Percentiles rank a stretch among this genome's conserved stretches.
Evolutionary conservation across 2,329 filamentous ascomycete species (phyloP).

Genomic region (Eutypa lata): DNA sequence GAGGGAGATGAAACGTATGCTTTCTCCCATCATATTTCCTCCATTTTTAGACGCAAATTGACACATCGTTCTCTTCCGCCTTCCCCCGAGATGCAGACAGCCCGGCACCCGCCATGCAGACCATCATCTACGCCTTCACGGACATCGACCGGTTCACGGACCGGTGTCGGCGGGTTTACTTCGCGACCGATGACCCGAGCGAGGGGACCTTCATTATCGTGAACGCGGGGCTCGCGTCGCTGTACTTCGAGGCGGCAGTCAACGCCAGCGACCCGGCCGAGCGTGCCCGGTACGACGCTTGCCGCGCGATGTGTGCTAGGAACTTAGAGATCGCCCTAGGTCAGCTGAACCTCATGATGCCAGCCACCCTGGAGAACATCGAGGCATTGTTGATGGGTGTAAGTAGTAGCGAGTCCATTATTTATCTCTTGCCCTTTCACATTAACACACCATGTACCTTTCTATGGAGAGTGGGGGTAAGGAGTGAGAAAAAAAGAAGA

Average conservation of each 20-base stretch:
- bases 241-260: constrained; percentile 30
- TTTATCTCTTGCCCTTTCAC: no score
- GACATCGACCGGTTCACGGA: constrained; percentile 48
- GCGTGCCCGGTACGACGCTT: constrained; percentile 23
- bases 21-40: not conserved
- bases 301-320: constrained; percentile 24
- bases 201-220: constrained; percentile 45
- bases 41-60: not conserved
- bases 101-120: constrained; percentile 45
- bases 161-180: constrained; percentile 48
- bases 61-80: not conserved
- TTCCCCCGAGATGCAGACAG: constrained; percentile 29
- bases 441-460: no score
- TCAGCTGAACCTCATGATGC: constrained; percentile 43
- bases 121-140: constrained; percentile 47
- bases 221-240: constrained; percentile 27
- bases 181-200: constrained; percentile 48
- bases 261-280: constrained; percentile 15
- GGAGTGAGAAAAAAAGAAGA: no score
- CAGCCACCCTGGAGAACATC: constrained; percentile 44
- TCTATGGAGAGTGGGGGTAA: no score
- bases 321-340: constrained; percentile 29
- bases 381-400: constrained; percentile 47
- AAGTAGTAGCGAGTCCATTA: constrained; percentile 16
- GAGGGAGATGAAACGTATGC: constrained; percentile 44